Base-by-base conservation (phyloP, 805 yeast species). In the Candida suzukii region DNA sequence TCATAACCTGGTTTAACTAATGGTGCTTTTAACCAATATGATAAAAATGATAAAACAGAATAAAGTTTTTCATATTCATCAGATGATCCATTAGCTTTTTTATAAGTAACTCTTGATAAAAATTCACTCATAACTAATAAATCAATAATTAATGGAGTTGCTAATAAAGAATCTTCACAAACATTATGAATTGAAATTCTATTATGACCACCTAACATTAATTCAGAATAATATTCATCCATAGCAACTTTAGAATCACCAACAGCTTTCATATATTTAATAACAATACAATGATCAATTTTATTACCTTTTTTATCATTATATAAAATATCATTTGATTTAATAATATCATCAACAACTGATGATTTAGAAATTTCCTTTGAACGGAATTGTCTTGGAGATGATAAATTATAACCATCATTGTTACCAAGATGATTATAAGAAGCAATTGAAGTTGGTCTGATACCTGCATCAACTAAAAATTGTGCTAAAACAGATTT, bases 11-110 rank as follows among this genome's bases (percentile, higher is more conserved):
- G 86, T 67, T 91, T 85, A 38, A 95, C 81, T 53, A 90, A 76
- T 49, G 98, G 98, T 2, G 97, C 97, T 73, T 90, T 90, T 60
- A 91, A 79, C 97, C 97, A 90, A 70, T 90, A 90, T 58, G 90
- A 78, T 63, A 90, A 73, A 63, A 88, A 84, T 16, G 95, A 78
- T 60, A 91, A 72, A 38, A 91, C 90, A 20, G 95, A 78, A 67
- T 90, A 88, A 68, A 90, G 76, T 45, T 73, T 69, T 49, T 83
- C 77, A 63, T 69, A 85, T 19, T 39, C 32, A 40, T 42, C 21
- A 25, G 33, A 14, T 8, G 30, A 22, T 2, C 35, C 36, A 35
- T 71, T 65, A 26, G 64, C 65, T 56, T 76, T 76, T 62, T 75
- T 81, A 74, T 88, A 90, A 32, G 79, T 67, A 47, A 91, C 91